Base-by-base conservation (phyloP, 129 eudicot genomes). In the Mikania micrantha region DNA sequence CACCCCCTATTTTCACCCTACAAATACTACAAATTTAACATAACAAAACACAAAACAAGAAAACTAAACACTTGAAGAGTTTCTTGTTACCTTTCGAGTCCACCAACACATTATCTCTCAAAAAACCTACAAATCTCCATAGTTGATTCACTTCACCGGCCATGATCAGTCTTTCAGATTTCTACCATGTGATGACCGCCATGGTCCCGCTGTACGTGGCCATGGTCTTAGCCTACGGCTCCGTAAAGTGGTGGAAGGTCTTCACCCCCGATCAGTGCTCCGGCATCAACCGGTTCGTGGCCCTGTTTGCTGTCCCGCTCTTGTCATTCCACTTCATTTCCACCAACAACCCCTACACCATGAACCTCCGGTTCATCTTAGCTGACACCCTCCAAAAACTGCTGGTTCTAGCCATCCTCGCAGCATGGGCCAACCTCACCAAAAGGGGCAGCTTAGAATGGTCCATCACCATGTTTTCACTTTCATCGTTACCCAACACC, bases 201-300 rank as follows among this genome's bases (percentile, higher is more conserved):
- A 81, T 89, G 24, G 96, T 89, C 5, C 96, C 96, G 5, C 90
- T 89, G 1, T 89, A 88, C 70, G 96, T 88, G 34, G 96, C 96
- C 78, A 88, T 88, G 96, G 58, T 85, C 19, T 36, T 88, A 10
- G 96, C 96, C 32, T 88, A 85, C 65, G 96, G 87, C 41, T 88
- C 96, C 1, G 96, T 88, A 3, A 85, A 83, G 64, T 89, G 96
- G 96, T 89, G 93, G 96, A 85, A 85, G 29, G 85, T 89, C 20
- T 89, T 89, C 84, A 24, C 96, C 0, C 96, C 96, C 1, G 96
- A 89, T 25, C 96, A 89, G 63, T 89, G 96, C 57, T 89, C 96
- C 44, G 96, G 96, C 15, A 89, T 89, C 12, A 89, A 89, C 79
- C 85, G 96, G 0, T 89, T 89, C 54, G 96, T 89, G 0, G 96